phyloP scores from a whole-genome alignment of 179 eudicot genomes.

The Beta corolliflora region DNA sequence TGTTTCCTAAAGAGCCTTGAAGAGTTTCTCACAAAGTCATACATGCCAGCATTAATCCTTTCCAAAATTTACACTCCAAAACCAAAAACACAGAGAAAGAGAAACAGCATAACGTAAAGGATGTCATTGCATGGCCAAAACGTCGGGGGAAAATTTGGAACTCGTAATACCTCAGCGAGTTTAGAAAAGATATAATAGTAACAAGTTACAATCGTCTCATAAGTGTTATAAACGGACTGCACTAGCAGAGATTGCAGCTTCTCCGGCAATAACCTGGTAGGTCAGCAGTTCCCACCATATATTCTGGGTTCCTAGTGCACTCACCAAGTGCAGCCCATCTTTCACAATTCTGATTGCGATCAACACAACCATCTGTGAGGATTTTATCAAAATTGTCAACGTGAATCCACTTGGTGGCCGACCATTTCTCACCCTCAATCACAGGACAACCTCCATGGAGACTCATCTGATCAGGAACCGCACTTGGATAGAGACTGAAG shows the following conservation, averaged over 20 bases:
- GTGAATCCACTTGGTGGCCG: conserved; percentile 97
- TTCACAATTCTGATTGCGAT: conserved; percentile 63
- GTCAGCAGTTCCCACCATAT: conserved; percentile 82
- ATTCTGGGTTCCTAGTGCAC: conserved; percentile 86
- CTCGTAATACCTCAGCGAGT: not conserved
- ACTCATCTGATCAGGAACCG: conserved; percentile 71
- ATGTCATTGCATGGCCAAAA: not conserved
- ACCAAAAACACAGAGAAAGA: not conserved
- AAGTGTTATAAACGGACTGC: not conserved
- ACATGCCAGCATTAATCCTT: not conserved
- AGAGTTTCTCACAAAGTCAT: too few relatives aligned
- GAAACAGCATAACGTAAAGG: not conserved
- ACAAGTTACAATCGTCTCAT: not conserved
- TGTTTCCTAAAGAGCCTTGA: too few relatives aligned
- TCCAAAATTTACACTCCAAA: not conserved
- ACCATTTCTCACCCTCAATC: conserved; percentile 94
- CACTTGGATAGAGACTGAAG: conserved; percentile 77
- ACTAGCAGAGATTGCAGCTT: conserved; percentile 85
- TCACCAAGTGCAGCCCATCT: conserved; percentile 98
- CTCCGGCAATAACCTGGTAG: conserved; percentile 88
- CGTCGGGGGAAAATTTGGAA: not conserved
- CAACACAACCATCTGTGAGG: conserved; percentile 61
- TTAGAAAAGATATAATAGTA: not conserved
- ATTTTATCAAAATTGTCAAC: conserved; percentile 82
- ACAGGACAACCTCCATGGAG: conserved; percentile 98